A percentile compares a stretch with the other conserved stretches of the same genome.
phyloP scores from a whole-genome alignment of 306 rosid species.

The Hippophae rhamnoides region DNA sequence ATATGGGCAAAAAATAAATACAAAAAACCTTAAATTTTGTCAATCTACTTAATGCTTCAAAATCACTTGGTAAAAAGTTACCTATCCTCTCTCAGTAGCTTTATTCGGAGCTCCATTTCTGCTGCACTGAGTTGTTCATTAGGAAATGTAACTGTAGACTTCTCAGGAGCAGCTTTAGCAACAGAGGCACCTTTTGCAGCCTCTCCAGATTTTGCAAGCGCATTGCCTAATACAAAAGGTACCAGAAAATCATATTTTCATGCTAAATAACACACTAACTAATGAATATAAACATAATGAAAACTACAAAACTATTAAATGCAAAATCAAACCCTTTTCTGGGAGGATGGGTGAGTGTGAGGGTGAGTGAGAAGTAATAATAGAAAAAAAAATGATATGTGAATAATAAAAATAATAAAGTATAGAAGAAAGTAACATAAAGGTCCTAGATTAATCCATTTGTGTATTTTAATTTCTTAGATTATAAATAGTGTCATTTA shows the following conservation, averaged over 20 bases:
- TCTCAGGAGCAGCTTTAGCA: conserved; percentile 22
- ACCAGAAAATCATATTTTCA: conserved; percentile 17
- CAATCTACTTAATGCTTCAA: neutral
- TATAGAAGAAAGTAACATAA: too few relatives aligned
- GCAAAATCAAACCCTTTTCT: too few relatives aligned
- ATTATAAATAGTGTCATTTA: too few relatives aligned
- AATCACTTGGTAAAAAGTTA: conserved; percentile 19
- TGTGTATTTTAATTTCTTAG: too few relatives aligned
- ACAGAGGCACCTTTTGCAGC: conserved; percentile 28
- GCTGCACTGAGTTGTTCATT: conserved; percentile 67
- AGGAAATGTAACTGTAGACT: conserved; percentile 12
- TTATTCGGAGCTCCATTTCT: conserved; percentile 74
- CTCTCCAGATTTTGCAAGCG: conserved; percentile 55
- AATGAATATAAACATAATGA: too few relatives aligned
- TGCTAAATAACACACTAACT: too few relatives aligned
- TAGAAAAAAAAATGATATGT: too few relatives aligned
- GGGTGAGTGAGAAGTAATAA: too few relatives aligned
- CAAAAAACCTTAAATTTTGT: neutral
- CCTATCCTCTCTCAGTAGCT: conserved; percentile 82
- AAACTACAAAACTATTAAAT: too few relatives aligned
- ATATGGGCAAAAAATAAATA: neutral
- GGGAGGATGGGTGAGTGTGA: too few relatives aligned
- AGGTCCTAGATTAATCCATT: too few relatives aligned
- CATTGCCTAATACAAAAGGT: conserved; percentile 40
- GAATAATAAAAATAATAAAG: too few relatives aligned